Percentiles rank a stretch among this genome's conserved stretches.
Evolutionary conservation across 2,329 filamentous ascomycete species (phyloP).

Genomic region (Ceratocystiopsis sp.): DNA sequence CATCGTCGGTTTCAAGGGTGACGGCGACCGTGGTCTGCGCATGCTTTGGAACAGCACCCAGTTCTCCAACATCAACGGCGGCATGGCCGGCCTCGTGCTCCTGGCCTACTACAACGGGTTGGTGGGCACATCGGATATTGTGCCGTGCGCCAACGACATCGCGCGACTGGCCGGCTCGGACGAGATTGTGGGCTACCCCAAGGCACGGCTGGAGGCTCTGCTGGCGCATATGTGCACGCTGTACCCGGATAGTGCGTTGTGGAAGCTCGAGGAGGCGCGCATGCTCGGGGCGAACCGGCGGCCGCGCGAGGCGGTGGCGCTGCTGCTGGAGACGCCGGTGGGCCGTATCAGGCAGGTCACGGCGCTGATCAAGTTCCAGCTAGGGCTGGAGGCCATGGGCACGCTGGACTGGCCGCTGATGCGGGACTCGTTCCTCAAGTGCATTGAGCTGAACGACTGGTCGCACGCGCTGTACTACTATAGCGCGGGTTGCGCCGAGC

Average conservation of each 20-base stretch:
- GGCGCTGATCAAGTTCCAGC: conserved; percentile 72
- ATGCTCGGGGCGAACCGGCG: conserved; percentile 51
- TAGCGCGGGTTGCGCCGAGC: conserved; percentile 59
- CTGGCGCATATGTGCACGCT: conserved; percentile 56
- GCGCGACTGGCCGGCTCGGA: conserved; percentile 27
- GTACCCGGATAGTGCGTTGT: conserved; percentile 70
- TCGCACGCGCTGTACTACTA: conserved; percentile 81
- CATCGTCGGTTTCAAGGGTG: conserved; percentile 81
- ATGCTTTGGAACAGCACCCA: conserved; percentile 85
- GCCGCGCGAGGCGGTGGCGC: conserved; percentile 47
- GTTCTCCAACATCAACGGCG: conserved; percentile 82
- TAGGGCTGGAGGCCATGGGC: conserved; percentile 62
- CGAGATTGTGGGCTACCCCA: conserved; percentile 55
- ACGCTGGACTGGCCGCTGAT: conserved; percentile 60
- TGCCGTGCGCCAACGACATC: conserved; percentile 44
- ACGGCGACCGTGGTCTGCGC: conserved; percentile 62
- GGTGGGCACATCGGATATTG: conserved; percentile 73
- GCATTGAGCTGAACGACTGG: conserved; percentile 76
- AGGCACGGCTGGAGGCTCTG: conserved; percentile 46
- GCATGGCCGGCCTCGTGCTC: conserved; percentile 64
- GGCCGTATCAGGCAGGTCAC: conserved; percentile 78
- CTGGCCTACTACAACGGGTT: conserved; percentile 81
- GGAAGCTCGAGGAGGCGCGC: conserved; percentile 76
- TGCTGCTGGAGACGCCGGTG: conserved; percentile 41
- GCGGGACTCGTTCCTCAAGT: conserved; percentile 56